Conservation (phyloP, 2,329 filamentous ascomycete species). For the Bipolaris gigantea region DNA sequence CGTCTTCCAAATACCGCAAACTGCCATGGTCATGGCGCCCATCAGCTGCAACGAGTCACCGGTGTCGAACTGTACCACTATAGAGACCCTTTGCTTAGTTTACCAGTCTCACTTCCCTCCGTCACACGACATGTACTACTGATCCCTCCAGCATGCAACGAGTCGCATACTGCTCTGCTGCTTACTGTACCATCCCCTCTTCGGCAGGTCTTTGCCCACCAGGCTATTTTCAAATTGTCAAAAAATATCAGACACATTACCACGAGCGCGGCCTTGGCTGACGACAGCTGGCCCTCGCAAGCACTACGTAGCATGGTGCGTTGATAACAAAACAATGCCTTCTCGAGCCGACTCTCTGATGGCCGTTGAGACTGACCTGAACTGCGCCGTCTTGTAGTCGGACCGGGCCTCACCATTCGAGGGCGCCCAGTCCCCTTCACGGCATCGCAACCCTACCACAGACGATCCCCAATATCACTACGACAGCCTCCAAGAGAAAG, state of each 20-base stretch:
- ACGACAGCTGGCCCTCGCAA: constrained; percentile 27
- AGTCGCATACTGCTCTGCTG: constrained; percentile 37
- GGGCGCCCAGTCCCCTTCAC: constrained; percentile 23
- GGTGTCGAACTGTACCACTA: constrained; percentile 11
- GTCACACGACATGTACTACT: constrained; percentile 38
- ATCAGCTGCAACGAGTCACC: constrained; percentile 1
- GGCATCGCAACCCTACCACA: constrained; percentile 20
- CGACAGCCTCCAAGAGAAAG: constrained; percentile 17
- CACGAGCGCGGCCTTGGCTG: constrained; percentile 30
- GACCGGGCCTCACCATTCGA: constrained; percentile 32
- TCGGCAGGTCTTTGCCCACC: constrained; percentile 23
- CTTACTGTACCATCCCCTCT: constrained; percentile 26
- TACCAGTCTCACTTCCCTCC: constrained; percentile 32
- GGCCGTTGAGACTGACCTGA: constrained; percentile 29
- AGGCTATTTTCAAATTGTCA: constrained; percentile 27
- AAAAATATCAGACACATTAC: constrained; percentile 42
- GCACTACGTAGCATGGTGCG: constrained; percentile 44
- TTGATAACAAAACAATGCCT: constrained; percentile 31
- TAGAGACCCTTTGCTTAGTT: constrained; percentile 29
- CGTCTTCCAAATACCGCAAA: constrained; percentile 18
- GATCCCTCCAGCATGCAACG: constrained; percentile 43
- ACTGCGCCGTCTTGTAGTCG: constrained; percentile 27
- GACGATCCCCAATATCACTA: constrained; percentile 20
- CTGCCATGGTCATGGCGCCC: constrained; percentile 29
- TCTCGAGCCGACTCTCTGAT: constrained; percentile 7